Percentiles rank a stretch among this genome's conserved stretches.
phyloP scores from a whole-genome alignment of 2,329 filamentous ascomycete genomes.

The Aotearoamyces nothofagi region DNA sequence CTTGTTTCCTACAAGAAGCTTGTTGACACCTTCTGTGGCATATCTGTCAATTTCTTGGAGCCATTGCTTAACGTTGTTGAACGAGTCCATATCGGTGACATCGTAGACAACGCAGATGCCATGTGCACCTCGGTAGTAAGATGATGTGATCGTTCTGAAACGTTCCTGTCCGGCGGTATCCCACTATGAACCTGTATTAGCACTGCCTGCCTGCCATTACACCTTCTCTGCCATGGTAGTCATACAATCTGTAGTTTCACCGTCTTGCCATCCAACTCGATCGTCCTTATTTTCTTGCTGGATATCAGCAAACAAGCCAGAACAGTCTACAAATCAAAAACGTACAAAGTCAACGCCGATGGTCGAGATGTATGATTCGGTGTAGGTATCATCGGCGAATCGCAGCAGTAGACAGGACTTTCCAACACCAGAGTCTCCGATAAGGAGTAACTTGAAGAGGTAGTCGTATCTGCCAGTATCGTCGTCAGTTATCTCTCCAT shows the following conservation, averaged over 20 bases:
- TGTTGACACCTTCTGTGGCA: constrained; percentile 98
- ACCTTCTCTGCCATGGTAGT: too few relatives aligned
- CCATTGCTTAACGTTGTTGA: constrained; percentile 99
- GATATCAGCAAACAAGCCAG: constrained; percentile 17
- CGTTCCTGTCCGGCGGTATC: constrained; percentile 98
- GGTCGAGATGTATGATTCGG: constrained; percentile 98
- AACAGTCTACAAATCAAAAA: constrained; percentile 3
- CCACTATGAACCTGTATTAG: constrained; percentile 46
- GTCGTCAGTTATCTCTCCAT: constrained; percentile 9
- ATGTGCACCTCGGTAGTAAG: constrained; percentile 97
- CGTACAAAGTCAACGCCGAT: constrained; percentile 98
- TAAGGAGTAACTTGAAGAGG: constrained; percentile 99
- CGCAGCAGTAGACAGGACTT: constrained; percentile 97
- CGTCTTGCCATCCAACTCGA: constrained; percentile 98
- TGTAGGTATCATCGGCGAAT: constrained; percentile 98
- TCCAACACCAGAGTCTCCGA: constrained; percentile 99
- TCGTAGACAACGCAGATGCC: constrained; percentile 99
- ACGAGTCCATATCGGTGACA: constrained; percentile 99
- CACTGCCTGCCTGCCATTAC: background rate
- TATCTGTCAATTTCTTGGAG: constrained; percentile 99
- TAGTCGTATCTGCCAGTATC: constrained; percentile 79
- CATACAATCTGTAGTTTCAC: constrained; percentile 98
- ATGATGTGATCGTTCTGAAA: constrained; percentile 98
- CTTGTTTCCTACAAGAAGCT: constrained; percentile 98
- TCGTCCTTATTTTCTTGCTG: constrained; percentile 92